Evolutionary conservation across 257 asterid genomes (phyloP).

Genomic region (Perilla frutescens): DNA sequence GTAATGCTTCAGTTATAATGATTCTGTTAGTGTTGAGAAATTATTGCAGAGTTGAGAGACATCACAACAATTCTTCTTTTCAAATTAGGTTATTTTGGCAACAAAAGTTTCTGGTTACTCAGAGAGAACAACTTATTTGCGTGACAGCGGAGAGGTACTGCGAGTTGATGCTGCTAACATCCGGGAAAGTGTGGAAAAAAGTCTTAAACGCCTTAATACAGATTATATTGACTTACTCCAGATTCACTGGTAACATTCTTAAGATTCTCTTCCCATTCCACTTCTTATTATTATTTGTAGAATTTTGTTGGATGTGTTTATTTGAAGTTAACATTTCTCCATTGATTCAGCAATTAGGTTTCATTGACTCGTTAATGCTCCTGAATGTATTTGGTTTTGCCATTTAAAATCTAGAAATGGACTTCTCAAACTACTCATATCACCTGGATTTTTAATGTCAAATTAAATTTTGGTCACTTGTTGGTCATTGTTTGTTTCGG

Average conservation of each 20-base stretch:
- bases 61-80: slow-evolving; percentile 8
- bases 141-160: slow-evolving; percentile 62
- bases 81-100: slow-evolving; percentile 78
- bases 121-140: slow-evolving; percentile 57
- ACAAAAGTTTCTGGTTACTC: slow-evolving; percentile 95
- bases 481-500: slow-evolving; percentile 1
- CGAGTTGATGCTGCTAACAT: slow-evolving; percentile 96
- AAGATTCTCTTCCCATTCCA: not conserved
- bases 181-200: slow-evolving; percentile 90
- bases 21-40: not conserved
- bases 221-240: slow-evolving; percentile 96
- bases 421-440: slow-evolving; percentile 20
- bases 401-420: slow-evolving; percentile 12
- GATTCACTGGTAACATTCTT: slow-evolving; percentile 79
- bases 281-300: slow-evolving; percentile 15
- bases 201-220: slow-evolving; percentile 87
- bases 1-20: slow-evolving; percentile 18
- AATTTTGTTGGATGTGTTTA: not conserved
- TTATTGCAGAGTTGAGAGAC: slow-evolving; percentile 25
- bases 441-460: not conserved
- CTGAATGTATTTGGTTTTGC: slow-evolving; percentile 16
- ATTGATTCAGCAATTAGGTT: slow-evolving; percentile 15
- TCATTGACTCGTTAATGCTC: slow-evolving; percentile 7
- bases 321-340: not conserved
- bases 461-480: not conserved